Evolutionary conservation across 75 land plant species (phyloP).

Genomic region (Isoetes taiwanensis): DNA sequence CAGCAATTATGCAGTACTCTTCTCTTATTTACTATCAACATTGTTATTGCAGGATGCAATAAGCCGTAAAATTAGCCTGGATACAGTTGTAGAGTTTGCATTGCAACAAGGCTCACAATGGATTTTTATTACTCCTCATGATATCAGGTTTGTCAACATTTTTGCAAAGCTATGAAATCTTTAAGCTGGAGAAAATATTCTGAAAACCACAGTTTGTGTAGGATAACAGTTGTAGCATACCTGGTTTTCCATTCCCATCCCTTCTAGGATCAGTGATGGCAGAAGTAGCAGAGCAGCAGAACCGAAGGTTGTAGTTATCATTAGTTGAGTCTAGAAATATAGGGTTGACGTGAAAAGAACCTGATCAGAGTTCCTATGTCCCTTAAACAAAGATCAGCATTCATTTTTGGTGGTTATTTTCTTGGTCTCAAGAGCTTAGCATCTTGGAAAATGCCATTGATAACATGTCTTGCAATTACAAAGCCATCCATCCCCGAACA

Average conservation of each 20-base stretch:
- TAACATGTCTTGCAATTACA: too few relatives aligned
- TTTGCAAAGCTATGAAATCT: not conserved
- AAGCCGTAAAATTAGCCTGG: conserved; percentile 88
- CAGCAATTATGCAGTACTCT: not conserved
- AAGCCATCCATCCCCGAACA: too few relatives aligned
- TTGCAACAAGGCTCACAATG: conserved; percentile 82
- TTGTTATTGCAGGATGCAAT: conserved; percentile 58
- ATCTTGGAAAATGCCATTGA: too few relatives aligned
- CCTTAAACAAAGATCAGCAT: too few relatives aligned
- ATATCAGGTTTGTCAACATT: conserved; percentile 46
- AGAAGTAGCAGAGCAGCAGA: not conserved
- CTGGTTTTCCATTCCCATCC: not conserved
- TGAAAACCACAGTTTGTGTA: not conserved
- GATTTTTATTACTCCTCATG: conserved; percentile 97
- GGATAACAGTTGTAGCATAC: too few relatives aligned
- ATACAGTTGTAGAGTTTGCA: conserved; percentile 82
- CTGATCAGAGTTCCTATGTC: too few relatives aligned
- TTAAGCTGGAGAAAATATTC: not conserved
- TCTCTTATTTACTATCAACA: not conserved
- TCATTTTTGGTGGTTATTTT: too few relatives aligned
- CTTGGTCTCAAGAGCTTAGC: too few relatives aligned
- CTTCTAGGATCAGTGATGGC: not conserved
- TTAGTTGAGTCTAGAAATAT: not conserved
- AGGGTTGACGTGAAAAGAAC: too few relatives aligned
- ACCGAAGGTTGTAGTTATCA: not conserved